phyloP scores from a whole-genome alignment of 148 eudicot genomes.

The Arbutus unedo region DNA sequence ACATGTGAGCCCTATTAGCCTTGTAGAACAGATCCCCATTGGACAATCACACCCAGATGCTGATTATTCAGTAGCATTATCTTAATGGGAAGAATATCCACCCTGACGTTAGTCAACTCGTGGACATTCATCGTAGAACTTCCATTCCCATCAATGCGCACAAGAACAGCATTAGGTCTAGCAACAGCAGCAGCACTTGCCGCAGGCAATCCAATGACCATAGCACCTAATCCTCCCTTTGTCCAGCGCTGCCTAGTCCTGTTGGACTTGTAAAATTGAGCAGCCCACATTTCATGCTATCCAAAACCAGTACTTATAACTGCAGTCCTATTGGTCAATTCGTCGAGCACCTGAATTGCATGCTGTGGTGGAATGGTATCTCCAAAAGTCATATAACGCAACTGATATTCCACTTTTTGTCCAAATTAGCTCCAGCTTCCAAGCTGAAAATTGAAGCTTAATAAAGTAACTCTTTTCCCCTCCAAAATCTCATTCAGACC shows the following conservation, averaged over 20 bases:
- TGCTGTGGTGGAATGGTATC: conserved; percentile 56
- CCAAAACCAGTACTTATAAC: conserved; percentile 55
- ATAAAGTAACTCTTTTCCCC: conserved; percentile 1
- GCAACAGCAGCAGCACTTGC: conserved; percentile 55
- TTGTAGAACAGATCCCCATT: conserved; percentile 53
- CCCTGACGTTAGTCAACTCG: conserved; percentile 48
- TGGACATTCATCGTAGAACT: conserved; percentile 55
- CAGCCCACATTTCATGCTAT: conserved; percentile 69
- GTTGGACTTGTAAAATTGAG: conserved; percentile 44
- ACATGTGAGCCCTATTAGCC: conserved; percentile 49
- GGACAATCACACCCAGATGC: conserved; percentile 57
- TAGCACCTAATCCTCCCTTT: conserved; percentile 50
- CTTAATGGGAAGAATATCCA: conserved; percentile 50
- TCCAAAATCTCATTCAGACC: conserved; percentile 12
- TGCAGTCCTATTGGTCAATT: conserved; percentile 42
- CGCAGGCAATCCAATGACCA: conserved; percentile 59
- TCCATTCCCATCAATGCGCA: conserved; percentile 56
- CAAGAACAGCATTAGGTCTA: conserved; percentile 41
- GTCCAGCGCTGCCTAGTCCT: conserved; percentile 50
- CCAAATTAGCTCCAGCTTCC: conserved; percentile 41
- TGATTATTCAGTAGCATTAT: conserved; percentile 55
- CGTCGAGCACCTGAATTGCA: conserved; percentile 52
- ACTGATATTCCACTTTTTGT: conserved; percentile 33
- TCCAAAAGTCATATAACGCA: conserved; percentile 43
- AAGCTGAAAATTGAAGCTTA: conserved; percentile 37